These are phyloP conservation scores for Ogataea hybrid DNA, from an alignment of 1,139 yeast species.

Conservation along the genomic window DNA sequence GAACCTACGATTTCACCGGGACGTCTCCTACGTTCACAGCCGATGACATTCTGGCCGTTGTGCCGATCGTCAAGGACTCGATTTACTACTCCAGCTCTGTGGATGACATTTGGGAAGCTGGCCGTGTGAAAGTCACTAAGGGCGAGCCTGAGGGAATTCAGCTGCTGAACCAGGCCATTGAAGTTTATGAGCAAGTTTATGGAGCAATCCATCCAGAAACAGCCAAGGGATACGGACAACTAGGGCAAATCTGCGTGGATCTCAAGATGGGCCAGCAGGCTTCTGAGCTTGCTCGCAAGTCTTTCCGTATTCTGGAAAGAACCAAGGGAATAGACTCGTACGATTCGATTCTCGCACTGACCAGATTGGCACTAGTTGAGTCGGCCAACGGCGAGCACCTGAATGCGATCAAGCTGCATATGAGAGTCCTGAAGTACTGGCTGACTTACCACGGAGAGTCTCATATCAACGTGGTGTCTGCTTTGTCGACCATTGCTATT, in stretches of 20 bases:
- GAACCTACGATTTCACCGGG: slow-evolving; percentile 42
- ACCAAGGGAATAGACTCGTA: slow-evolving; percentile 76
- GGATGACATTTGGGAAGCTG: slow-evolving; percentile 77
- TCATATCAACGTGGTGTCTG: slow-evolving; percentile 70
- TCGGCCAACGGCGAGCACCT: slow-evolving; percentile 54
- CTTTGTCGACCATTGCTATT: slow-evolving; percentile 64
- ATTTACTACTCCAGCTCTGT: slow-evolving; percentile 64
- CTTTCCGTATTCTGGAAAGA: slow-evolving; percentile 76
- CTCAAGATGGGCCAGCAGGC: slow-evolving; percentile 59
- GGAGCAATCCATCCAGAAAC: slow-evolving; percentile 82
- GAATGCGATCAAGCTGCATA: slow-evolving; percentile 62
- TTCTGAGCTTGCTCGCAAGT: slow-evolving; percentile 64
- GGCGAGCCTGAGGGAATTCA: slow-evolving; percentile 49
- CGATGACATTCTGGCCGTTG: slow-evolving; percentile 64
- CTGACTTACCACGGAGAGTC: slow-evolving; percentile 48
- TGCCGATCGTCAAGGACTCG: slow-evolving; percentile 74
- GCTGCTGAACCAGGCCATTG: slow-evolving; percentile 65
- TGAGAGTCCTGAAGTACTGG: slow-evolving; percentile 62
- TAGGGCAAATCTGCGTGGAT: slow-evolving; percentile 69
- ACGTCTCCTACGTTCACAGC: slow-evolving; percentile 45
- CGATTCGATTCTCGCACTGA: slow-evolving; percentile 69
- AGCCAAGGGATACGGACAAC: slow-evolving; percentile 62
- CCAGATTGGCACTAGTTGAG: slow-evolving; percentile 76
- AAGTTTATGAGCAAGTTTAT: slow-evolving; percentile 78
- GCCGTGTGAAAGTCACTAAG: slow-evolving; percentile 47